Percentiles rank a stretch among this genome's conserved stretches.
Evolutionary conservation across 177 flowering plant genomes (phyloP).

Genomic region (Telopea speciosissima): DNA sequence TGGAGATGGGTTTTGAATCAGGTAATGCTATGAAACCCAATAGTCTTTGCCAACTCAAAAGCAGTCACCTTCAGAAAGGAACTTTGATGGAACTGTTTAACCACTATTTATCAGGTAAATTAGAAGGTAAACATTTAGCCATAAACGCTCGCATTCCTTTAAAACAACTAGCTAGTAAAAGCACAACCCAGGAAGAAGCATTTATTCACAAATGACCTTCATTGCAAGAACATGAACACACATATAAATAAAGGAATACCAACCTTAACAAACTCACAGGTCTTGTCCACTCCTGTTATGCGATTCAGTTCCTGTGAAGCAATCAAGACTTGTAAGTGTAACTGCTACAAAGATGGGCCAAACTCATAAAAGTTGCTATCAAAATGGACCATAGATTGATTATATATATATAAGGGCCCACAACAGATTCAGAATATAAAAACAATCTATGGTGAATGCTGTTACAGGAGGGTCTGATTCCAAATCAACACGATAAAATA

Average conservation of each 20-base stretch:
- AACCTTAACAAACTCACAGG: conserved; percentile 85
- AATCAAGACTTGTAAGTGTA: conserved; percentile 3
- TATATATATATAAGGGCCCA: neutral
- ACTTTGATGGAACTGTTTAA: neutral
- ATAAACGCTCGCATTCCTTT: no score
- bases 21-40: neutral
- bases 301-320: conserved; percentile 61
- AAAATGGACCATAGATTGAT: neutral
- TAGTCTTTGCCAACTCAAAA: neutral
- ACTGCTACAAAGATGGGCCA: neutral
- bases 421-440: neutral
- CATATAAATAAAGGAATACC: conserved; percentile 2
- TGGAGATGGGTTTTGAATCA: neutral
- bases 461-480: neutral
- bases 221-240: neutral
- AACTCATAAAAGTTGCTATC: neutral
- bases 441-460: neutral
- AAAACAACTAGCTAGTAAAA: neutral
- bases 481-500: neutral
- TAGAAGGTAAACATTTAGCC: neutral
- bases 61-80: neutral
- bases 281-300: conserved; percentile 65
- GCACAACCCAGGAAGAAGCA: neutral
- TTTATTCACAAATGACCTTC: neutral
- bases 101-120: no score